phyloP scores from a whole-genome alignment of 1,284 basidiomycete genomes.

The Paramarasmius palmivorus region DNA sequence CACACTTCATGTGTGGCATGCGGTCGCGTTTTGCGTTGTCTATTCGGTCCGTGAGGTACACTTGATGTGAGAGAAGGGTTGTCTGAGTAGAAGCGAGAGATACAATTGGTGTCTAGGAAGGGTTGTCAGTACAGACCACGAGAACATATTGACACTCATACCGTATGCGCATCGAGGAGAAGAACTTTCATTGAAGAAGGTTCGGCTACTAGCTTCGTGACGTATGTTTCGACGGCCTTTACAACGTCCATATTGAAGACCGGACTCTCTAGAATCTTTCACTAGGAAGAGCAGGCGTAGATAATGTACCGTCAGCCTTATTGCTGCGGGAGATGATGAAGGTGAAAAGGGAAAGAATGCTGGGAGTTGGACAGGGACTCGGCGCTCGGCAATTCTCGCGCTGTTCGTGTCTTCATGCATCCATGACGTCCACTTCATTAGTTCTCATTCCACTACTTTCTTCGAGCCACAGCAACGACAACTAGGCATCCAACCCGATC shows the following conservation, averaged over 20 bases:
- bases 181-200: constrained; percentile 97
- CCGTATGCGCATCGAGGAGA: constrained; percentile 94
- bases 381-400: too few species aligned
- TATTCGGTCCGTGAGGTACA: constrained; percentile 97
- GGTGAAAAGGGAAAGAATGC: too few species aligned
- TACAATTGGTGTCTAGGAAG: constrained; percentile 88
- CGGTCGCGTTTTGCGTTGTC: constrained; percentile 88
- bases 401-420: too few species aligned
- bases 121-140: constrained; percentile 6
- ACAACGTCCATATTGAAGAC: constrained; percentile 81
- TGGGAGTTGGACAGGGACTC: too few species aligned
- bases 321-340: too few species aligned
- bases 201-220: constrained; percentile 86
- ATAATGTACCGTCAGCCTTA: too few species aligned
- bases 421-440: too few species aligned
- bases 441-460: too few species aligned
- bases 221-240: constrained; percentile 94
- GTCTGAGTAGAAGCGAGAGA: constrained; percentile 96
- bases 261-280: neutral
- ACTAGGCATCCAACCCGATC: too few species aligned
- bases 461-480: too few species aligned
- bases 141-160: constrained; percentile 36
- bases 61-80: constrained; percentile 91
- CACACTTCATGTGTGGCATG: constrained; percentile 95
- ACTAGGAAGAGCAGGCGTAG: too few species aligned